Percentiles rank a stretch among this genome's conserved stretches.
phyloP scores from a whole-genome alignment of 2,329 filamentous ascomycete species.

The Chrysoporthe cubensis region DNA sequence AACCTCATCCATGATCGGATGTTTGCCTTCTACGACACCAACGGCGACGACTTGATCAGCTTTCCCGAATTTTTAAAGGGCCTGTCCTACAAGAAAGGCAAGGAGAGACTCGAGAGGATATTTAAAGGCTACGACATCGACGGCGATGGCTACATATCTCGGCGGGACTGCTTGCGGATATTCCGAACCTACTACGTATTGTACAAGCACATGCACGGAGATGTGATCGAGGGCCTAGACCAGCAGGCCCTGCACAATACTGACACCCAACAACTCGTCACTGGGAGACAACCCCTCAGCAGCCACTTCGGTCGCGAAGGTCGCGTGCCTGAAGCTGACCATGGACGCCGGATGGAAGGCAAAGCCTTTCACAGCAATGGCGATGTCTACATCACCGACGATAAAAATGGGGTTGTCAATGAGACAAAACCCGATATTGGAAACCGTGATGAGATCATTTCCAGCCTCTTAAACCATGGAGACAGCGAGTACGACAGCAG shows the following conservation, averaged over 20 bases:
- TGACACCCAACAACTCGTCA: constrained; percentile 76
- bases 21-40: constrained; percentile 95
- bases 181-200: constrained; percentile 92
- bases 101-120: constrained; percentile 72
- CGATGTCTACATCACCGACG: constrained; percentile 66
- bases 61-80: constrained; percentile 91
- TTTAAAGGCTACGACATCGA: constrained; percentile 93
- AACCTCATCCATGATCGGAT: constrained; percentile 95
- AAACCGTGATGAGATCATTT: constrained; percentile 64
- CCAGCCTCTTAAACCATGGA: constrained; percentile 49
- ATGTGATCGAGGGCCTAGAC: constrained; percentile 77
- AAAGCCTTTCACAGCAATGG: constrained; percentile 67
- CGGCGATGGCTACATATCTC: constrained; percentile 80
- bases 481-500: constrained; percentile 41
- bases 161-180: constrained; percentile 87
- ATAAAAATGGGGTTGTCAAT: constrained; percentile 58
- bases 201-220: constrained; percentile 85
- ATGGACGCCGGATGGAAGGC: constrained; percentile 65
- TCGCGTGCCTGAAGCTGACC: constrained; percentile 65
- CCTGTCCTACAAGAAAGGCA: constrained; percentile 69
- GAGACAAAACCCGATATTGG: constrained; percentile 64
- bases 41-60: constrained; percentile 84
- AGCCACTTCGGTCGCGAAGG: constrained; percentile 75
- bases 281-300: constrained; percentile 75
- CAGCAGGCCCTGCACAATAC: constrained; percentile 77